A percentile compares a stretch with the other conserved stretches of the same genome.
Evolutionary conservation across 2,329 filamentous ascomycete genomes (phyloP).

Genomic region (Mycocentrospora acerina): DNA sequence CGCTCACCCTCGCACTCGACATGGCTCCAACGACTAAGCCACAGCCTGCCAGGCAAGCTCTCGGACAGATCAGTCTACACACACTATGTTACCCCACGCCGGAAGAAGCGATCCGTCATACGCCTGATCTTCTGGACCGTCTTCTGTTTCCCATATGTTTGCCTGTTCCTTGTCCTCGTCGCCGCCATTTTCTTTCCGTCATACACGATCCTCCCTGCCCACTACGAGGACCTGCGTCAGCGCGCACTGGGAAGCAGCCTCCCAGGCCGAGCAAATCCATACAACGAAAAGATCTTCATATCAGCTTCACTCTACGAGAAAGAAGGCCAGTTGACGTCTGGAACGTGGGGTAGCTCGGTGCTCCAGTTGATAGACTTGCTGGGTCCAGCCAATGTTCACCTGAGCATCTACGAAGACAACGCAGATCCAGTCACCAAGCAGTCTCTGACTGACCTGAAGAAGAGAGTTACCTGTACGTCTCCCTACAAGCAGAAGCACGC

Average conservation of each 20-base stretch:
- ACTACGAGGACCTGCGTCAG: slow-evolving; percentile 51
- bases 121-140: slow-evolving; percentile 34
- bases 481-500: neutral
- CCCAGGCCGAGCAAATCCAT: slow-evolving; percentile 51
- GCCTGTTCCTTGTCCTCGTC: slow-evolving; percentile 43
- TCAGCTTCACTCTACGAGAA: slow-evolving; percentile 70
- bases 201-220: slow-evolving; percentile 56
- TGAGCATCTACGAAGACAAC: slow-evolving; percentile 75
- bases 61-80: slow-evolving; percentile 32
- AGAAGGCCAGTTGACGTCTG: slow-evolving; percentile 60
- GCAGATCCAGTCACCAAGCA: slow-evolving; percentile 58
- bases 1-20: slow-evolving; percentile 17
- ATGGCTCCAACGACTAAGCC: slow-evolving; percentile 26
- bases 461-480: slow-evolving; percentile 48
- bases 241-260: slow-evolving; percentile 25
- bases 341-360: slow-evolving; percentile 64
- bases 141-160: slow-evolving; percentile 36
- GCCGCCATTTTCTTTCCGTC: slow-evolving; percentile 56
- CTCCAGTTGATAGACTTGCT: slow-evolving; percentile 65
- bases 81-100: slow-evolving; percentile 36
- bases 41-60: slow-evolving; percentile 23
- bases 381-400: slow-evolving; percentile 66
- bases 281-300: slow-evolving; percentile 70
- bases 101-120: slow-evolving; percentile 33
- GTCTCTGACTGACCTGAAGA: slow-evolving; percentile 57